Conservation (phyloP, 345 rosid genomes). For the Cardamine chenopodiifolia region DNA sequence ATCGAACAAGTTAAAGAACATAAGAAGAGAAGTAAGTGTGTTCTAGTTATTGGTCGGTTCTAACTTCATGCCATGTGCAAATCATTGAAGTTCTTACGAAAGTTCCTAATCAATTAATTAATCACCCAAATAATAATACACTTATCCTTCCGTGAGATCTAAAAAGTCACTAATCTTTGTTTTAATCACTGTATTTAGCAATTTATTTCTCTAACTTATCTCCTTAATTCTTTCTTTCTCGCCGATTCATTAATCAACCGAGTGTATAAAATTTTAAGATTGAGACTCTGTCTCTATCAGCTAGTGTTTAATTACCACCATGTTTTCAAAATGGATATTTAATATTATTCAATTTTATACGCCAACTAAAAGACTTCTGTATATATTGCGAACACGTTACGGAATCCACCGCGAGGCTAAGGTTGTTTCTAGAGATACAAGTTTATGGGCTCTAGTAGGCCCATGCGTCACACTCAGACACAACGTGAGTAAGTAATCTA, state of each 20-base stretch:
- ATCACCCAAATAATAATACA: not conserved
- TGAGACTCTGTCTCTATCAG: not conserved
- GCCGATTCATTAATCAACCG: not conserved
- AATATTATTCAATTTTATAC: not conserved
- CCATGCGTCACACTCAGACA: constrained; percentile 24
- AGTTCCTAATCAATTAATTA: constrained; percentile 14
- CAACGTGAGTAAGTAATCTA: not conserved
- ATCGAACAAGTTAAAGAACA: not conserved
- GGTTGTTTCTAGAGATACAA: constrained; percentile 6
- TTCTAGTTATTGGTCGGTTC: constrained; percentile 32
- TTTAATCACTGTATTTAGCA: constrained; percentile 16
- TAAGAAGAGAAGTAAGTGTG: constrained; percentile 21
- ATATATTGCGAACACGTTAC: constrained; percentile 32
- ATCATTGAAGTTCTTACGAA: constrained; percentile 6
- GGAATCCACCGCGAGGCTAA: constrained; percentile 23
- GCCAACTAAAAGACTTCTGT: not conserved
- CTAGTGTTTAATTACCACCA: not conserved
- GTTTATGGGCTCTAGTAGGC: constrained; percentile 24
- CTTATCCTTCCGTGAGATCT: not conserved
- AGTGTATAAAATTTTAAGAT: constrained; percentile 12
- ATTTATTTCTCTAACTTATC: not conserved
- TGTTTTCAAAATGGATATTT: not conserved
- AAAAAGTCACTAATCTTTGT: not conserved
- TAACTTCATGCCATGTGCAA: constrained; percentile 35
- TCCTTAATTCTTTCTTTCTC: not conserved